phyloP scores from a whole-genome alignment of 2,329 filamentous ascomycete species.

The Alternaria conjuncta region DNA sequence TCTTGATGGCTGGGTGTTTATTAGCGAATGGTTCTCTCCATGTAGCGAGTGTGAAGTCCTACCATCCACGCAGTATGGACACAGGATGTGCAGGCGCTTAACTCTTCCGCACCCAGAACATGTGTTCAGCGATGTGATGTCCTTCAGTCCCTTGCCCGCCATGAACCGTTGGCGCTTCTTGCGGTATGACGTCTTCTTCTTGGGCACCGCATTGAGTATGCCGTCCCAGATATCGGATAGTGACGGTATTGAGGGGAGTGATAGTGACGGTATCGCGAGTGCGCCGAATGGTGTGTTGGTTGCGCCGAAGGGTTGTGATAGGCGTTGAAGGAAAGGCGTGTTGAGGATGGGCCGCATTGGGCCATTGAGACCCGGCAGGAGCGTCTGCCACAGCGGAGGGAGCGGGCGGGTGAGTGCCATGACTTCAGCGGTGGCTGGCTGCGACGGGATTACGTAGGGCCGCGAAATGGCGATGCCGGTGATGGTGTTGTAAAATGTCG shows the following conservation, averaged over 20 bases:
- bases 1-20: constrained; percentile 38
- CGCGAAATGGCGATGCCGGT: constrained; percentile 10
- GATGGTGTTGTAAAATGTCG: constrained; percentile 40
- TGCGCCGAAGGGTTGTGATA: constrained; percentile 59
- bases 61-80: constrained; percentile 86
- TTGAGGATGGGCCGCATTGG: constrained; percentile 48
- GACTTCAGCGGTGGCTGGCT: constrained; percentile 9
- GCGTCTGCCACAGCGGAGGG: constrained; percentile 54
- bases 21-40: too few relatives aligned
- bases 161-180: constrained; percentile 93
- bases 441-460: constrained; percentile 5
- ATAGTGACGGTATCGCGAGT: constrained; percentile 59
- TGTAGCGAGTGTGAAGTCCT: too few relatives aligned
- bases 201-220: constrained; percentile 88
- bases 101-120: constrained; percentile 87
- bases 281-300: constrained; percentile 66
- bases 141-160: constrained; percentile 93
- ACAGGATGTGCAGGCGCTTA: constrained; percentile 89
- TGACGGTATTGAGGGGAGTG: constrained; percentile 48
- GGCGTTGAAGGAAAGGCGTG: constrained; percentile 53
- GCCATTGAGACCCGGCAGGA: constrained; percentile 60
- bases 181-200: constrained; percentile 98
- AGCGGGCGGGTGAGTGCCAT: constrained; percentile 52
- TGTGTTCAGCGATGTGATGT: constrained; percentile 83
- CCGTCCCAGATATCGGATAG: constrained; percentile 92